phyloP scores from a whole-genome alignment of 148 eudicot species.

The Arctostaphylos glauca region DNA sequence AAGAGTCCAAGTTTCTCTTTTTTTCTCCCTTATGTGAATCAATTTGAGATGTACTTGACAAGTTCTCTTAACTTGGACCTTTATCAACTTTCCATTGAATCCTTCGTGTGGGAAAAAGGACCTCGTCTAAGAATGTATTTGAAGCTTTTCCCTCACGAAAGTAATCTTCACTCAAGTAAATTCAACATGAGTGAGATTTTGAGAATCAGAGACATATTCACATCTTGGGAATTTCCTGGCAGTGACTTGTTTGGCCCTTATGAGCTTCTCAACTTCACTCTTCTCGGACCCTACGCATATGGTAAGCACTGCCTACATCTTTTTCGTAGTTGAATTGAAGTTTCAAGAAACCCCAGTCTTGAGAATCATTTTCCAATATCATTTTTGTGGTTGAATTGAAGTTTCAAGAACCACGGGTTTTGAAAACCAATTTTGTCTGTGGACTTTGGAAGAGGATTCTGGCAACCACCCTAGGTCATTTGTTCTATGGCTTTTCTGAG shows the following conservation, averaged over 20 bases:
- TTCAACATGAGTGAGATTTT: constrained; percentile 68
- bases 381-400: not conserved
- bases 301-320: constrained; percentile 36
- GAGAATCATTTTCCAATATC: not conserved
- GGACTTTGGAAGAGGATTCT: not conserved
- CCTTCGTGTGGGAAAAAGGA: constrained; percentile 73
- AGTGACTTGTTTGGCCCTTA: constrained; percentile 86
- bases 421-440: not conserved
- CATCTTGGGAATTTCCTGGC: constrained; percentile 61
- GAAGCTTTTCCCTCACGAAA: constrained; percentile 60
- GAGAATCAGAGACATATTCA: constrained; percentile 41
- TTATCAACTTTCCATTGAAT: constrained; percentile 68
- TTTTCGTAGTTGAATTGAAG: not conserved
- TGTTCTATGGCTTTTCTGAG: not conserved
- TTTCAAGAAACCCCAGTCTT: not conserved
- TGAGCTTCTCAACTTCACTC: constrained; percentile 89
- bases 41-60: constrained; percentile 56
- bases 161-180: constrained; percentile 20
- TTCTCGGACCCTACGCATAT: constrained; percentile 63
- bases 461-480: not conserved
- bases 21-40: constrained; percentile 53
- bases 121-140: constrained; percentile 82
- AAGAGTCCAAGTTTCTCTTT: constrained; percentile 84
- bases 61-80: constrained; percentile 42
- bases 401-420: not conserved